These are phyloP conservation scores for Ambrosia trifida DNA, from an alignment of 129 eudicot species.

Conservation along the genomic window DNA sequence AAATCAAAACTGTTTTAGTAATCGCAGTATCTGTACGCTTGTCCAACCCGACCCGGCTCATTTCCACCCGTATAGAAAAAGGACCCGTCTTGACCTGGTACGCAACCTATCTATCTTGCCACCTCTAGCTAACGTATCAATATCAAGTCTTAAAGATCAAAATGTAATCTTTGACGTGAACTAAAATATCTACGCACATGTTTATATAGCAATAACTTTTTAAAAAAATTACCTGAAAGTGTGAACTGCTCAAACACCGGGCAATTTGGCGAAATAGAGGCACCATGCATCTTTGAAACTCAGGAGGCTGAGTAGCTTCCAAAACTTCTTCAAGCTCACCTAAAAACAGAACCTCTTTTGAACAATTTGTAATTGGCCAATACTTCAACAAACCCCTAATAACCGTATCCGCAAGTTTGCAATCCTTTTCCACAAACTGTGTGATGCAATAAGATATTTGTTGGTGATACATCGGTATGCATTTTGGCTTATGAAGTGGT, in stretches of 20 bases:
- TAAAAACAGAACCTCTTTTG: constrained; percentile 68
- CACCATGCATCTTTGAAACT: constrained; percentile 77
- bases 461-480: constrained; percentile 68
- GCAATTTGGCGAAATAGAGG: constrained; percentile 67
- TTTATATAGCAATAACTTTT: background rate
- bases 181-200: constrained; percentile 6
- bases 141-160: background rate
- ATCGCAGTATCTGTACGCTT: no score
- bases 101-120: background rate
- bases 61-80: background rate
- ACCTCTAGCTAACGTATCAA: background rate
- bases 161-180: background rate
- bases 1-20: no score
- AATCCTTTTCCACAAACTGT: constrained; percentile 75
- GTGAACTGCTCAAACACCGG: constrained; percentile 68
- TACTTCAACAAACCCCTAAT: constrained; percentile 70
- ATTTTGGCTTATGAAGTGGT: constrained; percentile 77
- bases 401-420: constrained; percentile 75
- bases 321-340: constrained; percentile 79
- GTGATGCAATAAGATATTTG: constrained; percentile 72
- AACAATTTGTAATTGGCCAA: constrained; percentile 78
- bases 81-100: background rate
- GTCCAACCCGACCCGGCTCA: background rate
- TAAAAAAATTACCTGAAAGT: constrained; percentile 60
- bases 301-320: constrained; percentile 73